phyloP scores from a whole-genome alignment of 768 basidiomycete genomes.

The Heimioporus sp. region DNA sequence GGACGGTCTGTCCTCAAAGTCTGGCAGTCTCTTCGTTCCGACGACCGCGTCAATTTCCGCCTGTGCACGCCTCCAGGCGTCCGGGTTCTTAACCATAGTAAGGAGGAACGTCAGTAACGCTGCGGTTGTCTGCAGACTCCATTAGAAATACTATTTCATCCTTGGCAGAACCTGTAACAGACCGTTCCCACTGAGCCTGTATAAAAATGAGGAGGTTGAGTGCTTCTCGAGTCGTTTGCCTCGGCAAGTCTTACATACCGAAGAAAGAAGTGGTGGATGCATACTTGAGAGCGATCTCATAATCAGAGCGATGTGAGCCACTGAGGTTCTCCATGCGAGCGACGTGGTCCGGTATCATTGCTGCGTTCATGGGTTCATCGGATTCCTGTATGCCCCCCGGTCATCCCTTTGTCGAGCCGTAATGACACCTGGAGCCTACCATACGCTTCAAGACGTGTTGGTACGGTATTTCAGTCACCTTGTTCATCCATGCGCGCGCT shows the following conservation, averaged over 20 bases:
- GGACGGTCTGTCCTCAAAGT: background rate
- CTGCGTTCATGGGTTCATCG: background rate
- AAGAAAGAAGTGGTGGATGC: constrained; percentile 9
- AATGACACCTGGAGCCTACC: constrained; percentile 10
- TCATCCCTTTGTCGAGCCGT: no score
- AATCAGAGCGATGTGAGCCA: background rate
- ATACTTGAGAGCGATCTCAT: constrained; percentile 5
- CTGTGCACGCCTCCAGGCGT: background rate
- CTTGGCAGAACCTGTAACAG: background rate
- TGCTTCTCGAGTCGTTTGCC: no score
- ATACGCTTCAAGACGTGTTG: constrained; percentile 26
- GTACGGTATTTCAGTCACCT: constrained; percentile 22
- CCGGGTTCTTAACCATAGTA: background rate
- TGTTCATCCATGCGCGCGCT: background rate
- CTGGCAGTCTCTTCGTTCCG: background rate
- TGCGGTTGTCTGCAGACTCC: background rate
- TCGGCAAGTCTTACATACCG: background rate
- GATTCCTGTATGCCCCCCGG: background rate
- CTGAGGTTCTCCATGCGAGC: constrained; percentile 12
- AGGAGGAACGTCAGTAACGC: background rate
- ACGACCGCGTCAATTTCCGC: background rate
- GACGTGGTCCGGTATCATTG: constrained; percentile 16
- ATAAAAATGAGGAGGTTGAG: background rate
- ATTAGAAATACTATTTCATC: background rate
- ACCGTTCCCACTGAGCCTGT: background rate